Conservation (phyloP, 2,329 filamentous ascomycete species). For the Mycosphaerella arachidis region DNA sequence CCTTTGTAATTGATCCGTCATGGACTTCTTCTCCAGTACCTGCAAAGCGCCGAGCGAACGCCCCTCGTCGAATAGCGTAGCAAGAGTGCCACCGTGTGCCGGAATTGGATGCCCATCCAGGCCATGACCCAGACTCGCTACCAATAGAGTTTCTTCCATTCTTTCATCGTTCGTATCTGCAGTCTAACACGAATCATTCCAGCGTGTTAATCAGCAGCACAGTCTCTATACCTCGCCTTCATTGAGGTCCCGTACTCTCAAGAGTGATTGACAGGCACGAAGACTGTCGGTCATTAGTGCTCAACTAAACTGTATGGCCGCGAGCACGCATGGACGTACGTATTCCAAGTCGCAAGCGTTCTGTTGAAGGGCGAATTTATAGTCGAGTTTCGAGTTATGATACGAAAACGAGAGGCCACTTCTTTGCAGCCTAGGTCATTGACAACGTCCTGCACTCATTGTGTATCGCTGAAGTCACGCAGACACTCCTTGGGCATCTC, state of each 20-base stretch:
- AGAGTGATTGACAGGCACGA: slow-evolving; percentile 9
- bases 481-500: slow-evolving; percentile 13
- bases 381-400: slow-evolving; percentile 10
- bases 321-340: not conserved
- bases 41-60: slow-evolving; percentile 4
- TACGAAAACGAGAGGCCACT: slow-evolving; percentile 7
- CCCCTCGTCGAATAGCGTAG: slow-evolving; percentile 13
- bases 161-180: slow-evolving; percentile 3
- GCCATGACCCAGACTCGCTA: slow-evolving; percentile 9
- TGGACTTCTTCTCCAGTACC: slow-evolving; percentile 3
- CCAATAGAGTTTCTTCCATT: slow-evolving; percentile 9
- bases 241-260: not conserved
- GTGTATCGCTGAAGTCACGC: slow-evolving; percentile 6
- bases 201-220: not conserved
- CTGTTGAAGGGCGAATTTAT: slow-evolving; percentile 8
- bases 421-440: slow-evolving; percentile 6
- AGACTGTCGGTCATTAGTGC: not conserved
- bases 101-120: slow-evolving; percentile 9
- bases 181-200: not conserved
- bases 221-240: not conserved
- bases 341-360: slow-evolving; percentile 9
- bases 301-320: not conserved
- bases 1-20: slow-evolving; percentile 13
- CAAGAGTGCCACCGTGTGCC: slow-evolving; percentile 11
- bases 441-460: slow-evolving; percentile 7